These are phyloP conservation scores for Penicillium argentinense DNA, from an alignment of 495 filamentous ascomycete genomes.

Conservation along the genomic window DNA sequence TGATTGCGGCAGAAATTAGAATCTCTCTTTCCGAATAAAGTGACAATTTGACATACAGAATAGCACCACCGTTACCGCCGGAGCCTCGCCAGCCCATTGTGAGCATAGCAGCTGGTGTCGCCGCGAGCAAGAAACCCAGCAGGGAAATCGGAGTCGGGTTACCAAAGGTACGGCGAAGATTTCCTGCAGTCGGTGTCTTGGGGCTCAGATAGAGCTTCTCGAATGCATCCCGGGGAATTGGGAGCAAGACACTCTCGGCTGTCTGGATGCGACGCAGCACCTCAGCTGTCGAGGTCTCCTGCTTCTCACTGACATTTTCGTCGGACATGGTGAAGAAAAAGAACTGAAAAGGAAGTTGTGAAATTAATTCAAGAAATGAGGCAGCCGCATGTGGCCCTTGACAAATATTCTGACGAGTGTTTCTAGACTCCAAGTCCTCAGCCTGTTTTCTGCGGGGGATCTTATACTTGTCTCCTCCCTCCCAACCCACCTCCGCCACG, in stretches of 20 bases:
- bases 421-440: no score
- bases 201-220: constrained; percentile 74
- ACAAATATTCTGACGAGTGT: background rate
- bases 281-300: constrained; percentile 16
- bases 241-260: constrained; percentile 36
- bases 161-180: constrained; percentile 49
- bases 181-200: constrained; percentile 44
- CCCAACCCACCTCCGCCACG: background rate
- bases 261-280: constrained; percentile 34
- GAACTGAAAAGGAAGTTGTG: no score
- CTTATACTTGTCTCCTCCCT: no score
- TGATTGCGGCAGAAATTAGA: no score
- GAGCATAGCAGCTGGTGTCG: constrained; percentile 62
- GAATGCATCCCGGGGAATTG: constrained; percentile 59
- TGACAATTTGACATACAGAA: constrained; percentile 35
- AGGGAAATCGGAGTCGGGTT: constrained; percentile 75
- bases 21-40: background rate
- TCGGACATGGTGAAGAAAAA: constrained; percentile 24
- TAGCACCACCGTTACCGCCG: constrained; percentile 62
- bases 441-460: no score
- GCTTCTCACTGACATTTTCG: constrained; percentile 24
- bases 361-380: background rate
- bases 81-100: constrained; percentile 73
- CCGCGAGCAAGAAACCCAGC: constrained; percentile 63
- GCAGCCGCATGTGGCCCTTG: background rate